These are phyloP conservation scores for Myriosclerotinia curreyana DNA, from an alignment of 2,329 filamentous ascomycete species.

Conservation along the genomic window DNA sequence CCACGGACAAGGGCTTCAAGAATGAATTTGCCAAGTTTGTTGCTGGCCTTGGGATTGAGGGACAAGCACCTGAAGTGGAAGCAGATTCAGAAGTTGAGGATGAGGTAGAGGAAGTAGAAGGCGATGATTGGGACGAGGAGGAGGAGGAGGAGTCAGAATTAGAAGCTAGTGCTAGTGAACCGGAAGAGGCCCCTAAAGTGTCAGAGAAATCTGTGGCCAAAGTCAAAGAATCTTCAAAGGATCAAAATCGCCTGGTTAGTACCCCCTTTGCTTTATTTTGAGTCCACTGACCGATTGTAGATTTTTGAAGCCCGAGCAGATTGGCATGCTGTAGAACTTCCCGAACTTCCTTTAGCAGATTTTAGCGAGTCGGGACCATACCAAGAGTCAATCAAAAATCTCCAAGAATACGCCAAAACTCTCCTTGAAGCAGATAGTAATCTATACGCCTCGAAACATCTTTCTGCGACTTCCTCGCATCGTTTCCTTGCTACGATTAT, in stretches of 20 bases:
- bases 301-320: conserved; percentile 61
- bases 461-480: conserved; percentile 79
- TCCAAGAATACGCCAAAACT: conserved; percentile 68
- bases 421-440: conserved; percentile 76
- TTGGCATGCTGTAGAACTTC: conserved; percentile 61
- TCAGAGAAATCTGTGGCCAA: conserved; percentile 28
- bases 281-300: conserved; percentile 43
- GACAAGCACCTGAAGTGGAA: conserved; percentile 38
- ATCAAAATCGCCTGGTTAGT: conserved; percentile 39
- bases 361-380: conserved; percentile 47
- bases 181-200: conserved; percentile 36
- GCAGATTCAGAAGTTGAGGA: conserved; percentile 40
- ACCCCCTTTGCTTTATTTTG: conserved; percentile 19
- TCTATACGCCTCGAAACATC: conserved; percentile 66
- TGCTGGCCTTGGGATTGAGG: conserved; percentile 49
- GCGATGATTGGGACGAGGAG: conserved; percentile 38
- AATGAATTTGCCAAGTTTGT: conserved; percentile 54
- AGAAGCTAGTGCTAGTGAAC: conserved; percentile 39
- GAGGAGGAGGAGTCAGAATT: conserved; percentile 37
- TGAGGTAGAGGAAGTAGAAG: conserved; percentile 39
- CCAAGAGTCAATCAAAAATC: conserved; percentile 52
- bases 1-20: conserved; percentile 47
- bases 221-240: conserved; percentile 28
- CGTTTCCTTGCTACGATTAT: conserved; percentile 98
- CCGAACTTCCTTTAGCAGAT: conserved; percentile 48